phyloP scores from a whole-genome alignment of 1,284 basidiomycete genomes.

The Meira miltonrushii region DNA sequence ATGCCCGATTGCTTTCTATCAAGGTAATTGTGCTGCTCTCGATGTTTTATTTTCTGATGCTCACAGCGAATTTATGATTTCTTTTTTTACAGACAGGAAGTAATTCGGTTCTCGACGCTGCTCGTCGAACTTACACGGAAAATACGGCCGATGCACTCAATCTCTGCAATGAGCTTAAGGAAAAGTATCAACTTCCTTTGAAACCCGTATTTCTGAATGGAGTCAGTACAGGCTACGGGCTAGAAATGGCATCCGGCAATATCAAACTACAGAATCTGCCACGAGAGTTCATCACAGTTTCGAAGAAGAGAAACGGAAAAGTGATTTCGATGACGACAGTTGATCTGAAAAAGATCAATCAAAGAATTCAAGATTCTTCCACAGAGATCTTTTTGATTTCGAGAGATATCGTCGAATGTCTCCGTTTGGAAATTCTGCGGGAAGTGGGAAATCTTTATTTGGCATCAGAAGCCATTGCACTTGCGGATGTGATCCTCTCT shows the following conservation, averaged over 20 bases:
- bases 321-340: constrained; percentile 11
- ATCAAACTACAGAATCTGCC: constrained; percentile 5
- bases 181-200: not conserved
- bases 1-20: not conserved
- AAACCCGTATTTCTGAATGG: not conserved
- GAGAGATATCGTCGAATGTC: constrained; percentile 53
- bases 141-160: constrained; percentile 3
- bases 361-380: constrained; percentile 11
- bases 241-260: constrained; percentile 3
- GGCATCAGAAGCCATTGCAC: constrained; percentile 37
- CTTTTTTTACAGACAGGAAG: constrained; percentile 2
- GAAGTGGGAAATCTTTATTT: constrained; percentile 17
- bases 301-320: constrained; percentile 3
- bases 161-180: not conserved
- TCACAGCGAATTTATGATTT: no score
- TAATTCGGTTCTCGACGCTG: constrained; percentile 12
- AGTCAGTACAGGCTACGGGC: not conserved
- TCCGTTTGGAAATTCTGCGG: constrained; percentile 23
- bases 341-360: constrained; percentile 14
- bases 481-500: constrained; percentile 34
- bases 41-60: no score
- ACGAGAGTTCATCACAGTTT: constrained; percentile 8
- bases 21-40: no score
- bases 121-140: constrained; percentile 14
- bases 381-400: constrained; percentile 69